These are phyloP conservation scores for Solanum microdontum DNA, from an alignment of 257 asterid genomes.

Conservation along the genomic window DNA sequence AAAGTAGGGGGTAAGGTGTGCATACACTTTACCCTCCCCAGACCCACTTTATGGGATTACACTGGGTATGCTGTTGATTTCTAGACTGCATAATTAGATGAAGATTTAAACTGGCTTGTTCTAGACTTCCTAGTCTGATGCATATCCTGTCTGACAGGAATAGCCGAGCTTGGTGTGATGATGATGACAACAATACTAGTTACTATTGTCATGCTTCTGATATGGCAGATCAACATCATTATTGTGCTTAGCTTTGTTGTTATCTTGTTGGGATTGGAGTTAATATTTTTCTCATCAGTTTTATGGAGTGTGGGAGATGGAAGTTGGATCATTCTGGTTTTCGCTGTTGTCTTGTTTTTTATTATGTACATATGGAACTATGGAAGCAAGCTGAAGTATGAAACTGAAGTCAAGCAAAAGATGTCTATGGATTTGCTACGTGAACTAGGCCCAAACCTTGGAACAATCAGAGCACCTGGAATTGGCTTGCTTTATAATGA, in stretches of 20 bases:
- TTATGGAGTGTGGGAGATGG: slow-evolving; percentile 92
- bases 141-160: slow-evolving; percentile 39
- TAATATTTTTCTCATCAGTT: slow-evolving; percentile 76
- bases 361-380: slow-evolving; percentile 94
- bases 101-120: neutral
- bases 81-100: neutral
- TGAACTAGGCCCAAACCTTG: slow-evolving; percentile 75
- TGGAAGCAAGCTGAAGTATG: slow-evolving; percentile 84
- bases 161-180: slow-evolving; percentile 96
- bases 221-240: slow-evolving; percentile 83
- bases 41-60: neutral
- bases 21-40: neutral
- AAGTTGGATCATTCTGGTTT: slow-evolving; percentile 85
- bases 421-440: slow-evolving; percentile 81
- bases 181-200: slow-evolving; percentile 82
- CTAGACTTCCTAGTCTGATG: slow-evolving; percentile 27
- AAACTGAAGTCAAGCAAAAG: slow-evolving; percentile 80
- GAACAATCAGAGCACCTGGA: slow-evolving; percentile 94
- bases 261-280: slow-evolving; percentile 78
- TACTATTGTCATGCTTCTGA: slow-evolving; percentile 92
- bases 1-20: neutral
- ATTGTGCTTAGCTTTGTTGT: slow-evolving; percentile 52
- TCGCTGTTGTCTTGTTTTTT: slow-evolving; percentile 57
- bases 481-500: slow-evolving; percentile 85
- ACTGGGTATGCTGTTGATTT: neutral